Conservation (phyloP, 1,284 basidiomycete species). For the Puccinia hordei region DNA sequence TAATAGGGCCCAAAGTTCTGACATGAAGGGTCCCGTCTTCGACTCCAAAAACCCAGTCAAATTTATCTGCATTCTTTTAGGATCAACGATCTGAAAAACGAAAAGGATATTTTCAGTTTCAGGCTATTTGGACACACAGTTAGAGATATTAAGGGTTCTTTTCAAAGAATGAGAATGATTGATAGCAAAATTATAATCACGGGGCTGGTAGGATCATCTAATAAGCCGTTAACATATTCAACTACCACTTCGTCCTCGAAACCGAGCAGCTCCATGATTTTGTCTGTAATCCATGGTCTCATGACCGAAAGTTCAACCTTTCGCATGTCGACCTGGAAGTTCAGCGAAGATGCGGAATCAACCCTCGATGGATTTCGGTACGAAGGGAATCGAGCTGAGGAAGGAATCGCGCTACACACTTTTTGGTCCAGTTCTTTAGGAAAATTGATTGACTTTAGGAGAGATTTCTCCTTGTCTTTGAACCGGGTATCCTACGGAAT, state of each 20-base stretch:
- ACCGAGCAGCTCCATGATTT: constrained; percentile 82
- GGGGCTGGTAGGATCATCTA: constrained; percentile 81
- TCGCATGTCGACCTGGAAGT: constrained; percentile 78
- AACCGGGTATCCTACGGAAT: constrained; percentile 67
- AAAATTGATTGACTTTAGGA: constrained; percentile 86
- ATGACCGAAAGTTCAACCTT: constrained; percentile 89
- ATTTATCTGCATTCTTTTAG: constrained; percentile 91
- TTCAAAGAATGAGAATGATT: constrained; percentile 8
- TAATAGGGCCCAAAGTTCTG: constrained; percentile 81
- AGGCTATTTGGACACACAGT: not conserved
- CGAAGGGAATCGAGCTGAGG: not conserved
- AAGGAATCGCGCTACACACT: constrained; percentile 61
- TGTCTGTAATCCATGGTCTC: constrained; percentile 89
- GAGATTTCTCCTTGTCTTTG: constrained; percentile 88
- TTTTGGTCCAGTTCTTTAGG: constrained; percentile 85
- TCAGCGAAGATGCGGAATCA: not conserved
- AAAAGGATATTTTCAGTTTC: constrained; percentile 40
- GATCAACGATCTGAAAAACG: constrained; percentile 73
- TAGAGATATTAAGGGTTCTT: not conserved
- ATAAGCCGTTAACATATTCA: constrained; percentile 88
- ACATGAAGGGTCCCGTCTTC: constrained; percentile 81
- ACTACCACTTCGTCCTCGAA: constrained; percentile 96
- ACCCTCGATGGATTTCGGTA: not conserved
- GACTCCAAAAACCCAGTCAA: constrained; percentile 81
- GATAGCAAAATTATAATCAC: constrained; percentile 62